phyloP scores from a whole-genome alignment of 129 eudicot genomes.

The Tagetes patula region DNA sequence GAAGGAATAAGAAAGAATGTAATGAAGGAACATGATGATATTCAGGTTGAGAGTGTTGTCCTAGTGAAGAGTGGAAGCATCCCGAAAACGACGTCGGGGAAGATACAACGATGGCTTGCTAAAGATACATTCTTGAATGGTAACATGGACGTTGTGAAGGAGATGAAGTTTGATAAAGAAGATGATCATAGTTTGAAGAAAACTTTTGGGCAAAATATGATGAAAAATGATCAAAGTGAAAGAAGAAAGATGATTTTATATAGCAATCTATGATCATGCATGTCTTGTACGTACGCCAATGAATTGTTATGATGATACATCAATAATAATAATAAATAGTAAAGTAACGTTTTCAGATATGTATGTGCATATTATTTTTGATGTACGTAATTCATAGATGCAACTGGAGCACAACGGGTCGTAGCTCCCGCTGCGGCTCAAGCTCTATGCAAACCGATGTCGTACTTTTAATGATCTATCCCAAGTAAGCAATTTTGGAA shows the following conservation, averaged over 20 bases:
- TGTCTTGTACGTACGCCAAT: neutral
- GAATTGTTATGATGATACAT: neutral
- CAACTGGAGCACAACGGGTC: too few species aligned
- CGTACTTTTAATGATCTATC: too few species aligned
- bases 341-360: neutral
- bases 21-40: slow-evolving; percentile 34
- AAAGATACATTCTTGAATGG: slow-evolving; percentile 51
- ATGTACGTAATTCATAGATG: neutral
- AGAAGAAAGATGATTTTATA: slow-evolving; percentile 17
- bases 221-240: slow-evolving; percentile 11
- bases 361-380: neutral
- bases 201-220: slow-evolving; percentile 1
- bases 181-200: slow-evolving; percentile 17
- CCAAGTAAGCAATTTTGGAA: too few species aligned
- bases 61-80: slow-evolving; percentile 66
- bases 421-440: neutral
- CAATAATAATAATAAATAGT: neutral
- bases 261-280: slow-evolving; percentile 29
- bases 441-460: neutral
- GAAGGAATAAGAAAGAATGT: slow-evolving; percentile 49
- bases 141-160: slow-evolving; percentile 45
- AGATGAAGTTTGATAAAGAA: slow-evolving; percentile 41
- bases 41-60: slow-evolving; percentile 48
- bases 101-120: slow-evolving; percentile 75
- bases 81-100: slow-evolving; percentile 84